A percentile compares a stretch with the other conserved stretches of the same genome.
These are phyloP conservation scores for Teratosphaeria nubilosa DNA, from an alignment of 2,329 filamentous ascomycete genomes.

Conservation along the genomic window DNA sequence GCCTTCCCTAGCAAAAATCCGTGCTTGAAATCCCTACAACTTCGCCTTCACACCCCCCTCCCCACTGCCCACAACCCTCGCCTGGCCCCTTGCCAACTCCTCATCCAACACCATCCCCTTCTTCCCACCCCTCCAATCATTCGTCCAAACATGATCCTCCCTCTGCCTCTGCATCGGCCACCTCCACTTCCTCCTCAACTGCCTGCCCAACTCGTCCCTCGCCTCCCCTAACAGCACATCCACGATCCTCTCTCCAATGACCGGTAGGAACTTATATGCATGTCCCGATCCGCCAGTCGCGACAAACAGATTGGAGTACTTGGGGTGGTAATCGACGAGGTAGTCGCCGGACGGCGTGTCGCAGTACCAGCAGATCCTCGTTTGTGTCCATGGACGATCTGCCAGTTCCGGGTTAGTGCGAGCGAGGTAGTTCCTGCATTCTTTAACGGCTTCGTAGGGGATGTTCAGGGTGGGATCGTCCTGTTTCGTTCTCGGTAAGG, in stretches of 20 bases:
- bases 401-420: constrained; percentile 39
- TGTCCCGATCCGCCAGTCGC: constrained; percentile 54
- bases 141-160: constrained; percentile 27
- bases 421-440: constrained; percentile 51
- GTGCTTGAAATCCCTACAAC: too few species aligned
- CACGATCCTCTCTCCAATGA: constrained; percentile 46
- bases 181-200: constrained; percentile 54
- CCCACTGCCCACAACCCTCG: neutral
- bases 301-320: constrained; percentile 43
- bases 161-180: constrained; percentile 33
- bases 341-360: constrained; percentile 48
- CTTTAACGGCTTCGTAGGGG: constrained; percentile 50
- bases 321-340: constrained; percentile 43
- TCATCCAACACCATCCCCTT: constrained; percentile 27
- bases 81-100: constrained; percentile 22
- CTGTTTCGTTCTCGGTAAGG: constrained; percentile 42
- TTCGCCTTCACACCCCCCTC: neutral
- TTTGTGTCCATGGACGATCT: constrained; percentile 35
- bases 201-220: constrained; percentile 27
- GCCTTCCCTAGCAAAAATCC: too few species aligned
- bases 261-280: constrained; percentile 52
- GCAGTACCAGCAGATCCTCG: constrained; percentile 46
- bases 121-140: constrained; percentile 29
- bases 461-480: constrained; percentile 34
- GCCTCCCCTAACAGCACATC: constrained; percentile 39